Evolutionary conservation across 2,329 filamentous ascomycete genomes (phyloP), one percentile per base, ranked within the genome.

Genomic region (Trichophyton verrucosum): DNA sequence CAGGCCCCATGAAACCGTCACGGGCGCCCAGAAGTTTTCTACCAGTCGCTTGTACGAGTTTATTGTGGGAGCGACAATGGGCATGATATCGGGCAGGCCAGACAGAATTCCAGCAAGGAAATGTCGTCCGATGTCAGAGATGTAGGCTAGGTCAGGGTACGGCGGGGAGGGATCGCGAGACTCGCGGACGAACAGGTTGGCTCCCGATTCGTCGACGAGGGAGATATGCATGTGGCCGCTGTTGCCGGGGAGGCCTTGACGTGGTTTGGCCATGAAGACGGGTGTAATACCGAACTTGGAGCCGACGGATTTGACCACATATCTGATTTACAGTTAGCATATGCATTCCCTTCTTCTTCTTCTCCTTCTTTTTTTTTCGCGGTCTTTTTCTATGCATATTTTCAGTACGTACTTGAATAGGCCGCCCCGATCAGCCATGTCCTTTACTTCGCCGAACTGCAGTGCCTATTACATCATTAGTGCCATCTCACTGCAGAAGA

Each of bases 11-110:
- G 90, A 96, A 0, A 97, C 94, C 0, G 92, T 96, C 4, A 99
- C 94, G 0, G 94, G 94, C 0, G 94, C 94, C 94, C 94, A 99
- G 76, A 96, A 97, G 76, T 97, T 97, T 78, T 99, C 94, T 1
- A 99, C 94, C 0, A 99, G 82, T 2, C 94, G 86, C 77, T 99
- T 99, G 80, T 99, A 99, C 64, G 89, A 95, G 80, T 99, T 99
- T 70, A 99, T 83, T 0, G 90, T 99, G 0, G 94, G 94, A 0
- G 92, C 94, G 11, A 99, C 80, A 62, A 97, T 80, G 0, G 94
- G 94, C 94, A 99, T 99, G 66, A 97, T 84, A 70, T 96, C 90
- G 1, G 94, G 90, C 3, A 99, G 81, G 13, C 92, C 94, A 24
- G 89, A 86, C 0, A 99, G 81, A 1, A 99, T 75, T 6, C 94